Evolutionary conservation across 2,329 filamentous ascomycete species (phyloP).

Genomic region (Colletotrichum orchidophilum): DNA sequence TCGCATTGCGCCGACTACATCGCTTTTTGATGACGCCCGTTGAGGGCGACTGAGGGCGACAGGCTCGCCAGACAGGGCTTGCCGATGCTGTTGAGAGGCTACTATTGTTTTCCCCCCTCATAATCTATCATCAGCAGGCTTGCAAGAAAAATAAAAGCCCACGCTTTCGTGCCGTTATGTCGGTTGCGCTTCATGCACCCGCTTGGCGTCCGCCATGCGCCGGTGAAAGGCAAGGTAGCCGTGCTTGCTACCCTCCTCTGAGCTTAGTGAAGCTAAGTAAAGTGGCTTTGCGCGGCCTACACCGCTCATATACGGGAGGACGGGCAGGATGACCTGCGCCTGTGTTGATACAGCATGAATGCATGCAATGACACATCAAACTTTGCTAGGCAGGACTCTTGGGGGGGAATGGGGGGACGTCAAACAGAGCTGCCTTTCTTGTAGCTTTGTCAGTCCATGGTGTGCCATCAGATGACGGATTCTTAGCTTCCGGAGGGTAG

Average conservation of each 20-base stretch:
- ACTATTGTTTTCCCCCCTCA: background rate
- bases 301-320: slow-evolving; percentile 28
- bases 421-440: background rate
- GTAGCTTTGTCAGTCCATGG: background rate
- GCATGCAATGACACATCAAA: slow-evolving; percentile 33
- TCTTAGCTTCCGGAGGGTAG: background rate
- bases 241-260: slow-evolving; percentile 32
- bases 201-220: slow-evolving; percentile 24
- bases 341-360: slow-evolving; percentile 30
- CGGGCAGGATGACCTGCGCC: slow-evolving; percentile 1
- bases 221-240: slow-evolving; percentile 19
- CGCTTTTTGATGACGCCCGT: slow-evolving; percentile 8
- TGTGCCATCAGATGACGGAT: background rate
- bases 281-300: slow-evolving; percentile 27
- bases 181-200: slow-evolving; percentile 14
- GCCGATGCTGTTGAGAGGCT: background rate
- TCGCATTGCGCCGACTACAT: slow-evolving; percentile 6
- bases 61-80: background rate
- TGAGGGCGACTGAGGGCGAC: background rate
- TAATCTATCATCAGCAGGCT: slow-evolving; percentile 8
- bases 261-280: slow-evolving; percentile 27
- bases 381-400: slow-evolving; percentile 1
- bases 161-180: background rate
- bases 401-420: background rate
- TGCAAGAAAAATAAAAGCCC: slow-evolving; percentile 13